Base-by-base conservation (phyloP, 306 rosid genomes). In the Spatholobus suberectus region DNA sequence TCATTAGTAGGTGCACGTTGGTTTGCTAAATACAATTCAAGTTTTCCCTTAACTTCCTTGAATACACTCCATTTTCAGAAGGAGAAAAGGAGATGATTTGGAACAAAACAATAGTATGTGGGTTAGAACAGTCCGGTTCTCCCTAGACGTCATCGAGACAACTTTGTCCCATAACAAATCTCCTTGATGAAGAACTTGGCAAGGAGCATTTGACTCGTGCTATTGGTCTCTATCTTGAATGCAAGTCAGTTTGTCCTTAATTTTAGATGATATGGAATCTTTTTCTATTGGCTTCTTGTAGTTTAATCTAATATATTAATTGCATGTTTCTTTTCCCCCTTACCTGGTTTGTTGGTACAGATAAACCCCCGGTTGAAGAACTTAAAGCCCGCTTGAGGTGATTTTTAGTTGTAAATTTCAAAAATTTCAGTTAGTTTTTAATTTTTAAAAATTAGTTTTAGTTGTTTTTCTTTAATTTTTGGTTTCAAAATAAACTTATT, bases 131-230 rank as follows among this genome's bases (percentile, higher is more conserved):
- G 81, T 94, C 37, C 67, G 82, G 69, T 79, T 84, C 46, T 88
- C 95, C 26, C 98, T 97, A 13, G 97, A 94, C 74, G 88, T 94
- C 58, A 89, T 92, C 14, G 90, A 87, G 76, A 92, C 92, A 95
- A 86, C 90, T 63, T 90, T 83, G 69, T 68, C 92, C 98, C 20
- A 83, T 94, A 77, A 73, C 91, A 52, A 88, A 89, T 85, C 98
- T 94, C 73, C 92, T 94, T 76, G 90, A 90, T 63, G 93, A 88
- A 59, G 54, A 88, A 47, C 81, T 75, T 62, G 94, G 88, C 59
- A 92, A 81, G 88, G 95, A 90, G 79, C 88, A 92, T 75, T 89
- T 94, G 76, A 84, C 78, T 55, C 90, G 90, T 32, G 93, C 98
- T 55, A 86, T 94, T 74, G 82, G 43, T 70, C 97, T 92, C 58